These are phyloP conservation scores for Colletotrichum chrysophilum DNA, from an alignment of 2,329 filamentous ascomycete species.

Conservation along the genomic window DNA sequence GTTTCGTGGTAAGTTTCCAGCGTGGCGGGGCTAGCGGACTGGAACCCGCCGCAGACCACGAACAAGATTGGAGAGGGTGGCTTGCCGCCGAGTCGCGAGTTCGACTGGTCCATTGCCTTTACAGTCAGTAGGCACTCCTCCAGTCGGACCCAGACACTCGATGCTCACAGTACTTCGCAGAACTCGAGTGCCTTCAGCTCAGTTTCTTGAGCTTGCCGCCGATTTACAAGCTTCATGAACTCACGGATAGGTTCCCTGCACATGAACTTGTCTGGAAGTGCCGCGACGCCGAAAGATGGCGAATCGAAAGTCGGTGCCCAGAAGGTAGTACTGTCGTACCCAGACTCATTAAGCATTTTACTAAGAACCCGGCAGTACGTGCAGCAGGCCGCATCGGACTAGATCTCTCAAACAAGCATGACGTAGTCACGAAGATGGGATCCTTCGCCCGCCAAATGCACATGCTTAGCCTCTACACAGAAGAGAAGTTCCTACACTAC, in stretches of 20 bases:
- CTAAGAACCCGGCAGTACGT: not conserved
- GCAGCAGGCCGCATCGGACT: not conserved
- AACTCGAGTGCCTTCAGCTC: not conserved
- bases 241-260: not conserved
- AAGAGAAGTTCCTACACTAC: not conserved
- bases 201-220: not conserved
- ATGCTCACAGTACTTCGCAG: not conserved
- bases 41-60: not conserved
- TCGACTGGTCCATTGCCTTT: not conserved
- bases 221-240: not conserved
- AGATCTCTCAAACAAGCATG: not conserved
- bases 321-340: not conserved
- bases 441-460: not conserved
- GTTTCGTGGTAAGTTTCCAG: not conserved
- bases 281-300: not conserved
- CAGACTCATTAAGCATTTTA: rapidly evolving
- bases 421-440: not conserved
- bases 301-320: not conserved
- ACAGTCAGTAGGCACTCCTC: not conserved
- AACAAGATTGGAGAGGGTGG: not conserved
- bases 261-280: not conserved
- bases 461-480: not conserved
- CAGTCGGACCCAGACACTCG: not conserved
- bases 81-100: not conserved
- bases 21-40: not conserved